Base-by-base conservation (phyloP, 2,329 filamentous ascomycete genomes). In the Hortaea sp. region DNA sequence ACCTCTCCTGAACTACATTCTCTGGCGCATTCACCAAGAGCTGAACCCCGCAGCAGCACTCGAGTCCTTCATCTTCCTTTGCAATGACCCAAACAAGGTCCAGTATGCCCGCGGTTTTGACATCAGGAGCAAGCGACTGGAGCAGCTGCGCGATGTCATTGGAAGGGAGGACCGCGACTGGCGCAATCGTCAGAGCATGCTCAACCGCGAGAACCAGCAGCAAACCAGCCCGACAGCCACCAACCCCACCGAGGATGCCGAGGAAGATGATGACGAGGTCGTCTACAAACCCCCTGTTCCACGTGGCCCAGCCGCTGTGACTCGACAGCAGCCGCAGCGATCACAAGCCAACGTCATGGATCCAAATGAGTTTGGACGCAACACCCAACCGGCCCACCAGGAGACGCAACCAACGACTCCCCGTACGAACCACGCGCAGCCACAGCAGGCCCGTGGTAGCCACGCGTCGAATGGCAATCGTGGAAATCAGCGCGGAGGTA, bases 21-120 rank as follows among this genome's bases (percentile, higher is more conserved):
- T 75, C 6, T 75, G 72, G 72, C 66, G 69, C 53, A 69, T 74
- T 46, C 66, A 74, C 56, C 70, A 72, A 45, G 71, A 73, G 48
- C 58, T 61, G 7, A 69, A 73, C 48, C 69, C 69, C 1, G 64
- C 69, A 31, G 66, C 69, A 34, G 69, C 70, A 6, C 63, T 73
- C 5, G 71, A 71, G 50, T 69, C 69, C 6, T 75, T 71, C 60
- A 73, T 75, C 49, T 69, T 75, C 50, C 63, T 75, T 39, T 74
- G 70, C 44, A 74, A 75, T 50, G 71, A 75, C 49, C 58, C 66
- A 1, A 54, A 56, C 28, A 73, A 73, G 55, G 66, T 70, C 42
- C 56, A 60, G 9, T 67, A 69, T 46, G 71, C 71, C 11, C 68
- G 69, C 45, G 69, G 71, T 27, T 75, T 75, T 45, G 71, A 72